Evolutionary conservation across 106 monocot genomes (phyloP).

Genomic region (Hemerocallis citrina): DNA sequence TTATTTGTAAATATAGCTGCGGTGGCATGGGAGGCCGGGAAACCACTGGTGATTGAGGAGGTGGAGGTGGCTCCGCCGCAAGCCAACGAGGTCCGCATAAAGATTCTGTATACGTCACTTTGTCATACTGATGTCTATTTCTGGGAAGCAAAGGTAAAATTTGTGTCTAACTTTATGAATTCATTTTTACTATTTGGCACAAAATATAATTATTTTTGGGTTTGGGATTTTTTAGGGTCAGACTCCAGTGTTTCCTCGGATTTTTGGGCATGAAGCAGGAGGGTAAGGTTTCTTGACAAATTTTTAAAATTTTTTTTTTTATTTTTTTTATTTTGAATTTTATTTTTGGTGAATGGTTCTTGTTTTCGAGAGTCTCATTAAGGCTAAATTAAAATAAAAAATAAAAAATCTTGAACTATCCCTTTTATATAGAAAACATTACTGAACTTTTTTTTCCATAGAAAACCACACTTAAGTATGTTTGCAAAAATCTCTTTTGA

Average conservation of each 20-base stretch:
- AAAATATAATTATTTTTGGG: not conserved
- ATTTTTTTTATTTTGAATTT: not conserved
- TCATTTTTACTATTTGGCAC: not conserved
- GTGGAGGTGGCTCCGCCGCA: conserved; percentile 18
- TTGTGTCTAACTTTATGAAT: not conserved
- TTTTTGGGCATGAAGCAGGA: conserved; percentile 68
- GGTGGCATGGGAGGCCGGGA: conserved; percentile 23
- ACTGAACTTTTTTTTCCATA: not conserved
- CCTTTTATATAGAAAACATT: no score
- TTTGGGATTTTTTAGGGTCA: conserved; percentile 4
- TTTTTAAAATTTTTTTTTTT: not conserved
- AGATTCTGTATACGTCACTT: conserved; percentile 17
- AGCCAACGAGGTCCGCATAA: conserved; percentile 19
- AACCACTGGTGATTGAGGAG: conserved; percentile 19
- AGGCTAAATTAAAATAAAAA: not conserved
- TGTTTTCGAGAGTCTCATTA: not conserved
- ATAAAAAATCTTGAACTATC: not conserved
- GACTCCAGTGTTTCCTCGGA: conserved; percentile 28
- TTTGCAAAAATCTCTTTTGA: not conserved
- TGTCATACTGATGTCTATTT: conserved; percentile 19
- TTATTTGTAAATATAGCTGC: conserved; percentile 8
- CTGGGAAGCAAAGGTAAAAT: conserved; percentile 27
- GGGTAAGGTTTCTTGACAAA: conserved; percentile 36
- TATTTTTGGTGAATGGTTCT: not conserved
- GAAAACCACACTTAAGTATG: not conserved